Evolutionary conservation across 768 basidiomycete species (phyloP), one percentile per base, ranked within the genome.

Genomic region (Suillus ampliporus): DNA sequence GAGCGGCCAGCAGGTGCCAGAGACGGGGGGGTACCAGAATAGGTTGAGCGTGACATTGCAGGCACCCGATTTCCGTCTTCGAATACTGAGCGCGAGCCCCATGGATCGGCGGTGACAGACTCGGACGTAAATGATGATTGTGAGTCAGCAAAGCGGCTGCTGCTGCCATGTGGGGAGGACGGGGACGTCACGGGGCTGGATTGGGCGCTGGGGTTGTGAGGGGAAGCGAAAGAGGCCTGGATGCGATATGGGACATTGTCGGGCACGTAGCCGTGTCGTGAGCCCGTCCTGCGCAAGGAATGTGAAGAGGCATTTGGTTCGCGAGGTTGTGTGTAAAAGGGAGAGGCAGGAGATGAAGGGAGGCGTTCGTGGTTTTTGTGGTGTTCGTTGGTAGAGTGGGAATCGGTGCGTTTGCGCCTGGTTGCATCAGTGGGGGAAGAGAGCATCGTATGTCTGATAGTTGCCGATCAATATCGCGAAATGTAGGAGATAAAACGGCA

Each of bases 161-260:
- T 56, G 23, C 54, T 10, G 44, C 66, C 68, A 58, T 65, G 58
- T 3, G 37, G 69, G 1, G 68, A 74, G 8, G 72, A 74, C 1
- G 71, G 65, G 0, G 73, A 69, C 0, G 69, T 74, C 47, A 66
- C 57, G 4, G 74, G 73, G 0, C 73, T 73, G 3, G 73, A 74
- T 0, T 72, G 68, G 11, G 62, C 1, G 37, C 74, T 73, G 1
- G 69, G 19, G 19, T 50, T 34, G 7, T 54, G 64, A 28, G 14
- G 31, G 21, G 37, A 48, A 3, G 17, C 2, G 21, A 52, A 13
- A 6, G 60, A 41, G 10, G 60, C 40, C 9, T 44, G 62, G 1
- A 50, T 48, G 31, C 48, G 63, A n/a, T 44, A 3, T 4, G 64
- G 64, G 10, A 62, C 60, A 11, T 48, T 43, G 19, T 34, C 17